phyloP scores from a whole-genome alignment of 305 asterid genomes.

The Coffea humblotiana region DNA sequence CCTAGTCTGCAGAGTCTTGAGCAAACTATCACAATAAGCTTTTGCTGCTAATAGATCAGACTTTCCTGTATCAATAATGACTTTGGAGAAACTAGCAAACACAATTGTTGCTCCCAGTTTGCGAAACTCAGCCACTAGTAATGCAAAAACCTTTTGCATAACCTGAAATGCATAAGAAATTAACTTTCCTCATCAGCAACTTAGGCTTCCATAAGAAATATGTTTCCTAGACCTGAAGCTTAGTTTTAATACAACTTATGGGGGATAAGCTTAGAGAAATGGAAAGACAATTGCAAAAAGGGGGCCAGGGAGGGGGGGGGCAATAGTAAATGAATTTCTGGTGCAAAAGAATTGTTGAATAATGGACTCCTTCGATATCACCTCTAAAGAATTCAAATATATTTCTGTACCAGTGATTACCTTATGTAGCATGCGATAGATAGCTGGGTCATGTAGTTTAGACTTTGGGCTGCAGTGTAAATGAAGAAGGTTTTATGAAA shows the following conservation, averaged over 20 bases:
- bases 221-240: slow-evolving; percentile 13
- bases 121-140: slow-evolving; percentile 92
- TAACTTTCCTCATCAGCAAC: not conserved
- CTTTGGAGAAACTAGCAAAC: slow-evolving; percentile 83
- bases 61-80: slow-evolving; percentile 89
- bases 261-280: not conserved
- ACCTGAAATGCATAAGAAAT: slow-evolving; percentile 43
- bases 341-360: not conserved
- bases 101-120: slow-evolving; percentile 85
- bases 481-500: slow-evolving; percentile 13
- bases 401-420: slow-evolving; percentile 29
- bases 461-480: slow-evolving; percentile 79
- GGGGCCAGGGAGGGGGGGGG: not conserved
- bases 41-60: slow-evolving; percentile 83
- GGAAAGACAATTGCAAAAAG: not conserved
- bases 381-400: not conserved
- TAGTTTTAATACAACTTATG: slow-evolving; percentile 6
- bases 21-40: slow-evolving; percentile 90
- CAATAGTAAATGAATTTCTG: not conserved
- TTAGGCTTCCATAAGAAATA: not conserved
- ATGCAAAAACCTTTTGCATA: slow-evolving; percentile 92
- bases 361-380: not conserved
- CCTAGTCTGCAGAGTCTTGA: slow-evolving; percentile 83
- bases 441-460: slow-evolving; percentile 95
- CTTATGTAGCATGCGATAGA: slow-evolving; percentile 97